Percentiles rank a stretch among this genome's conserved stretches.
Conservation (phyloP, 1,139 yeast species). For the Blastobotrys serpentis region DNA sequence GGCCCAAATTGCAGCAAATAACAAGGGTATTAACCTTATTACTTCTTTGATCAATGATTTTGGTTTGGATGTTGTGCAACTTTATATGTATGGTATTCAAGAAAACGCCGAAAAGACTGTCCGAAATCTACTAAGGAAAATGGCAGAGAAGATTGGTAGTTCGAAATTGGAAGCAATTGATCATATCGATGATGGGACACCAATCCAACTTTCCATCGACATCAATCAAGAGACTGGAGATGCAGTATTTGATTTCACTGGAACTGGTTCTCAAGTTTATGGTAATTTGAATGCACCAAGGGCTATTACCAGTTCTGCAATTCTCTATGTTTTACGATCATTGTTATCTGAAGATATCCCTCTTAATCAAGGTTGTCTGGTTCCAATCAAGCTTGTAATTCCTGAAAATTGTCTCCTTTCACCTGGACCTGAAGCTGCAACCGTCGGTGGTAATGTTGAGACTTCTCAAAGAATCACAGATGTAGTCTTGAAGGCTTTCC, state of each 20-base stretch:
- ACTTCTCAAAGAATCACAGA: constrained; percentile 84
- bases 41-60: constrained; percentile 51
- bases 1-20: constrained; percentile 68
- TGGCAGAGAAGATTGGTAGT: constrained; percentile 35
- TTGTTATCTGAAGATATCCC: constrained; percentile 78
- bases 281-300: constrained; percentile 65
- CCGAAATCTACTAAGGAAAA: constrained; percentile 43
- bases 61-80: constrained; percentile 51
- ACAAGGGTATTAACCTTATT: constrained; percentile 57
- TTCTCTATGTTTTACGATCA: constrained; percentile 72
- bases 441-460: constrained; percentile 87
- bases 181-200: constrained; percentile 62
- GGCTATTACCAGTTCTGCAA: constrained; percentile 80
- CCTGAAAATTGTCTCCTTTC: constrained; percentile 68
- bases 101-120: constrained; percentile 60
- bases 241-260: constrained; percentile 57
- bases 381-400: constrained; percentile 63
- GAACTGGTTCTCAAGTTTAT: constrained; percentile 60
- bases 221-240: constrained; percentile 47
- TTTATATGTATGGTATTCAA: constrained; percentile 62
- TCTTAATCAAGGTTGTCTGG: constrained; percentile 77
- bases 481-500: constrained; percentile 71
- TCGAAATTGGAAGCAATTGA: constrained; percentile 48
- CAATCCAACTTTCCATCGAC: constrained; percentile 47
- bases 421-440: constrained; percentile 77